Conservation (phyloP, 768 basidiomycete genomes). For the Phylloporus sp. region DNA sequence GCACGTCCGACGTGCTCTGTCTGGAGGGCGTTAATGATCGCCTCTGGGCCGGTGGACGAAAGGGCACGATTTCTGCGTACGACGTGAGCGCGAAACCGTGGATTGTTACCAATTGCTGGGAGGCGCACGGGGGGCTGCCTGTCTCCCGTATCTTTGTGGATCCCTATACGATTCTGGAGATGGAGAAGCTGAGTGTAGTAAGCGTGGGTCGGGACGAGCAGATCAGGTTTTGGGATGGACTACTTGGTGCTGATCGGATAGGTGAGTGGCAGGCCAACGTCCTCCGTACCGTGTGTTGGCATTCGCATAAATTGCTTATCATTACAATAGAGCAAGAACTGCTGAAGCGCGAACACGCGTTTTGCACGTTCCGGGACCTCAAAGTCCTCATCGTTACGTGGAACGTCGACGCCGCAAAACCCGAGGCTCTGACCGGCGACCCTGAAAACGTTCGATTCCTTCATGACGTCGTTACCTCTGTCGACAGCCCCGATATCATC, state of each 20-base stretch:
- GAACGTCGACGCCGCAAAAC: slow-evolving; percentile 90
- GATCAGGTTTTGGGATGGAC: slow-evolving; percentile 85
- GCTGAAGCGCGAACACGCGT: slow-evolving; percentile 67
- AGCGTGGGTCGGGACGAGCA: slow-evolving; percentile 74
- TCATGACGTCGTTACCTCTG: slow-evolving; percentile 67
- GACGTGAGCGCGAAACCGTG: slow-evolving; percentile 74
- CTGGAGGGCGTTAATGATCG: slow-evolving; percentile 80
- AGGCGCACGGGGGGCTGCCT: slow-evolving; percentile 67
- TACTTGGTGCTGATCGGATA: slow-evolving; percentile 81
- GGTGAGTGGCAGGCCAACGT: slow-evolving; percentile 47
- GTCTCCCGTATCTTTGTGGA: slow-evolving; percentile 67
- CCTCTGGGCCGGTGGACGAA: slow-evolving; percentile 85
- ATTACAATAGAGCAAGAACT: slow-evolving; percentile 63
- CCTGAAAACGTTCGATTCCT: slow-evolving; percentile 76
- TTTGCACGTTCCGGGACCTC: slow-evolving; percentile 75
- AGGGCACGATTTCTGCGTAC: slow-evolving; percentile 78
- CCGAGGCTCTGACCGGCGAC: slow-evolving; percentile 64
- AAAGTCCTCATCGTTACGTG: slow-evolving; percentile 81
- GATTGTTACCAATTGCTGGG: slow-evolving; percentile 85
- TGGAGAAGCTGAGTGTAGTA: slow-evolving; percentile 63
- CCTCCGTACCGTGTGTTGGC: neutral
- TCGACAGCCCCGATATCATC: slow-evolving; percentile 81
- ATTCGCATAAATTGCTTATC: neutral
- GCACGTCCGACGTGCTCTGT: slow-evolving; percentile 74
- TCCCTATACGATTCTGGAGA: slow-evolving; percentile 66